Base-by-base conservation (phyloP, 768 basidiomycete genomes). In the Panaeolus cyanescens region DNA sequence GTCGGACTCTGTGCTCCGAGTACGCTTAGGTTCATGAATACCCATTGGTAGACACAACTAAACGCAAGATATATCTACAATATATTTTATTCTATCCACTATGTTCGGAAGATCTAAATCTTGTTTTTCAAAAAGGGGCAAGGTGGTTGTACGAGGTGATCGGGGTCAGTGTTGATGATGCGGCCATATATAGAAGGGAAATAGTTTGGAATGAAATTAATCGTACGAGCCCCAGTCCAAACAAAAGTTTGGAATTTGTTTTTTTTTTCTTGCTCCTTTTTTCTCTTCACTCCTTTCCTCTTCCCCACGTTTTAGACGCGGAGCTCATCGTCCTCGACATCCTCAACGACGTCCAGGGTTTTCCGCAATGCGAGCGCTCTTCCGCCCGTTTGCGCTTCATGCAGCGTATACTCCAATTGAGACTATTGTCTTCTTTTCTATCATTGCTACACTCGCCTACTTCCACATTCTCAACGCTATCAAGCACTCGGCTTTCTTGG, bases 401-500 rank as follows among this genome's bases (percentile, higher is more conserved):
- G 87, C 90, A 1, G 89, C 89, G 15, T 86, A 86, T 72, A 87
- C 81, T 4, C 92, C 92, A 54, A 92, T 93, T 64, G 96, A 98
- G 70, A 91, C 91, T 7, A 94, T 97, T 64, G 95, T 97, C 59
- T 86, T 88, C 72, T 91, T 93, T 79, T 93, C 89, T 73, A 86
- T 95, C 69, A 73, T 96, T 62, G 91, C 92, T 20, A 99, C 97
- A 0, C 84, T 99, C 56, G 91, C 93, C 53, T 99, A 99, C 75
- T 97, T 99, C 74, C 95, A 96, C 70, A 83, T 97, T 66, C 85
- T 99, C 62, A 86, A 86, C 59, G 91, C 92, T 56, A 91, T 99
- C 70, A 95, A 96, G 68, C 88, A 95, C 68, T 93, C 91, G 0
- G 83, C 91, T 2, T 92, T 95, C 22, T 84, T 95, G 58, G 86